Evolutionary conservation across 2,329 filamentous ascomycete species (phyloP).

Genomic region (Didymella pinodella): DNA sequence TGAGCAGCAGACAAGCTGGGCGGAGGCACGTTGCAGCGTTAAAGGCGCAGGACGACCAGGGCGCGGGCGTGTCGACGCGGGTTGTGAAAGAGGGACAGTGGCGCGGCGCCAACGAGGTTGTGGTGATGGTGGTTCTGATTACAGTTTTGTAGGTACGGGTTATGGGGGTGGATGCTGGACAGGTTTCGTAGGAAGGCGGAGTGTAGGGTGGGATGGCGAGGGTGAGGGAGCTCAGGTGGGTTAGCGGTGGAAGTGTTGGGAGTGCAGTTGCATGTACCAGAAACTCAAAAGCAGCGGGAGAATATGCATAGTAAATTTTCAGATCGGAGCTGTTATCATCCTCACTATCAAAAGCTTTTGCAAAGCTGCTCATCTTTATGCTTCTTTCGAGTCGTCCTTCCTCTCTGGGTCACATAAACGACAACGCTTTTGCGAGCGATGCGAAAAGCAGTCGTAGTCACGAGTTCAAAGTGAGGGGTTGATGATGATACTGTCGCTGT

Average conservation of each 20-base stretch:
- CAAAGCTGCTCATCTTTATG: not conserved
- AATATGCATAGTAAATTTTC: slow-evolving; percentile 2
- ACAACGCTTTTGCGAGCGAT: slow-evolving; percentile 4
- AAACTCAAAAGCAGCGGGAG: not conserved
- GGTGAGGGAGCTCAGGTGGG: slow-evolving; percentile 7
- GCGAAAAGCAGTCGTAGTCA: slow-evolving; percentile 3
- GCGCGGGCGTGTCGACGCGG: slow-evolving; percentile 25
- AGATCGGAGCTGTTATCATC: not conserved
- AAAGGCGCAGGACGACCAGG: slow-evolving; percentile 27
- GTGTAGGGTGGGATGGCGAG: slow-evolving; percentile 14
- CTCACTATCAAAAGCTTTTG: not conserved
- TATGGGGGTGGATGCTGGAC: slow-evolving; percentile 23
- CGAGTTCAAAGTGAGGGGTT: slow-evolving; percentile 1
- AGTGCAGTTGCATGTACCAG: not conserved
- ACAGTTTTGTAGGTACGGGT: slow-evolving; percentile 19
- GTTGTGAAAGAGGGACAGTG: slow-evolving; percentile 28
- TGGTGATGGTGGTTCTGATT: slow-evolving; percentile 16
- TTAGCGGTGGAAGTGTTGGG: not conserved
- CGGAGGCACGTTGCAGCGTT: slow-evolving; percentile 22
- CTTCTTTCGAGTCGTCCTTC: not conserved
- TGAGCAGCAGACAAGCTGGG: slow-evolving; percentile 18
- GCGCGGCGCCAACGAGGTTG: slow-evolving; percentile 14
- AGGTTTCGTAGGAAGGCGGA: slow-evolving; percentile 16
- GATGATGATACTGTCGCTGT: not conserved
- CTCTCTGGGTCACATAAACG: not conserved